phyloP scores from a whole-genome alignment of 2,329 filamentous ascomycete species.

The Penicillium italicum region DNA sequence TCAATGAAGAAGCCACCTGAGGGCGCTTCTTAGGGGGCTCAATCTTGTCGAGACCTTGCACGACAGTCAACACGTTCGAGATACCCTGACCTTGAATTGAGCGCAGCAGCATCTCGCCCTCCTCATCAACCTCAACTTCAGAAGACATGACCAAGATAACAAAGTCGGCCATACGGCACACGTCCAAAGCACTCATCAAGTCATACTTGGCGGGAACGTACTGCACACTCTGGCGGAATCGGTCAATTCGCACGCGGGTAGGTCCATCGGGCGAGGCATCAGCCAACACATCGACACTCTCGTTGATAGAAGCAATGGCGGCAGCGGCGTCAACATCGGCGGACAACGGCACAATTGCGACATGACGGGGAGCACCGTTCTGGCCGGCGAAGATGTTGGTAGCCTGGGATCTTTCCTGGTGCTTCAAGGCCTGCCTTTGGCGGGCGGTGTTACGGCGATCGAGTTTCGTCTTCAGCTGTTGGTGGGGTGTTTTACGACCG shows the following conservation, averaged over 20 bases:
- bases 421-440: slow-evolving; percentile 79
- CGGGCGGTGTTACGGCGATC: slow-evolving; percentile 92
- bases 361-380: slow-evolving; percentile 81
- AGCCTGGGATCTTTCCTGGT: slow-evolving; percentile 75
- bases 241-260: slow-evolving; percentile 69
- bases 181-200: slow-evolving; percentile 74
- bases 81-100: slow-evolving; percentile 91
- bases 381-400: slow-evolving; percentile 79
- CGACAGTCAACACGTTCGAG: slow-evolving; percentile 83
- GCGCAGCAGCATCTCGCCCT: slow-evolving; percentile 80
- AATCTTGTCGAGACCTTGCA: slow-evolving; percentile 73
- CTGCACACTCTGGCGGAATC: slow-evolving; percentile 92
- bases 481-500: slow-evolving; percentile 81
- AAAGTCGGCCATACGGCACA: slow-evolving; percentile 84
- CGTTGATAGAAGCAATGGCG: slow-evolving; percentile 68
- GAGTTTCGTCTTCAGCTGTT: slow-evolving; percentile 96
- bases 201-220: slow-evolving; percentile 75
- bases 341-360: slow-evolving; percentile 83
- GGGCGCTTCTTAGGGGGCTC: slow-evolving; percentile 75
- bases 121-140: slow-evolving; percentile 68
- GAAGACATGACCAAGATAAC: slow-evolving; percentile 82
- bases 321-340: slow-evolving; percentile 63
- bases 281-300: slow-evolving; percentile 72
- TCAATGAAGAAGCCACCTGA: slow-evolving; percentile 75
- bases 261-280: slow-evolving; percentile 58